These are phyloP conservation scores for Rhizopogon salebrosus DNA, from an alignment of 768 basidiomycete species.

Conservation along the genomic window DNA sequence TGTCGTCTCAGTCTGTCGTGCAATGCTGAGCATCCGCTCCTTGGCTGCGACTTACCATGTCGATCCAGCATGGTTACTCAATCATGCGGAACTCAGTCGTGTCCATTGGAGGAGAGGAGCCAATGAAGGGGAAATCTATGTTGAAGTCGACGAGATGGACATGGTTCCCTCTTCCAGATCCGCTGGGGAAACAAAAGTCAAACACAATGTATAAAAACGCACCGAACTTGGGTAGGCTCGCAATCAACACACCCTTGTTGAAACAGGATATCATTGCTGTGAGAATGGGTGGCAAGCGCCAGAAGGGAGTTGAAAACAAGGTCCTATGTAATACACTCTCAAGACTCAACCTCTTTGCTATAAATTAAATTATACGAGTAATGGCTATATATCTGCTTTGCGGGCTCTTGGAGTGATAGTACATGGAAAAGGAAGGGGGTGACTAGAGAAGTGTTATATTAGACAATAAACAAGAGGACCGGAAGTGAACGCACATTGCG, in stretches of 20 bases:
- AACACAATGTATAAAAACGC: background rate
- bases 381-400: background rate
- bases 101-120: constrained; percentile 33
- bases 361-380: too few relatives aligned
- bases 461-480: background rate
- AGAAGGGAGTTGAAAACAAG: background rate
- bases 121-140: constrained; percentile 31
- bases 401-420: constrained; percentile 7
- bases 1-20: constrained; percentile 28
- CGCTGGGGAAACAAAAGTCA: background rate
- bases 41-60: constrained; percentile 37
- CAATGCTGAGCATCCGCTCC: constrained; percentile 37
- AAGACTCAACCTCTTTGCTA: background rate
- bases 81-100: constrained; percentile 39
- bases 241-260: background rate
- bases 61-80: constrained; percentile 39
- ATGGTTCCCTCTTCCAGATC: background rate
- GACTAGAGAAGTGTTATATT: constrained; percentile 6
- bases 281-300: too few relatives aligned
- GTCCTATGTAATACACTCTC: background rate
- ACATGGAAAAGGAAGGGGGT: constrained; percentile 12
- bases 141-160: constrained; percentile 6
- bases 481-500: constrained; percentile 7
- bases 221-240: background rate
- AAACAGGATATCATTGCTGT: background rate